Base-by-base conservation (phyloP, 2,329 filamentous ascomycete species). In the Dactylella cylindrospora region DNA sequence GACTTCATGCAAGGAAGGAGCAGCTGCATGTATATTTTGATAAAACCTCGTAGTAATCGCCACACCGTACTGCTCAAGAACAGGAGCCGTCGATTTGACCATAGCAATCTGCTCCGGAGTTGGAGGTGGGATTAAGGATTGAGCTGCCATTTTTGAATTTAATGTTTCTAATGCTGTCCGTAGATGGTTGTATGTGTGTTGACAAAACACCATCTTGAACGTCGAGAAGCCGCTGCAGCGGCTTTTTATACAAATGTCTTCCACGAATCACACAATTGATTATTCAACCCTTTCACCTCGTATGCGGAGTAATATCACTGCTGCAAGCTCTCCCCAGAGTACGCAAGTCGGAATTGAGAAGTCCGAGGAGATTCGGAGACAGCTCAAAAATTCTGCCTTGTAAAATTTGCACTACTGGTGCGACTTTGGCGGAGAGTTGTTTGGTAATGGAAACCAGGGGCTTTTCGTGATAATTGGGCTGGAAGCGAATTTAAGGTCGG, bases 11-110 rank as follows among this genome's bases (percentile, higher is more conserved):
- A 91, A 77, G 20, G 79, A 76, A 0, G 86, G 86, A 66, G 86
- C 76, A 2, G 80, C 81, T 12, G 65, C 65, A 22, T 90, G 77
- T 74, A 90, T 77, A 73, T 82, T 84, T 36, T 76, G 74, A 76
- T 91, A 90, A 75, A 91, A 90, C 65, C 79, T 74, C 1, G 76
- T 78, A n/a, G 85, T 89, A 72, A 90, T 88, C 38, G 78, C 74
- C 13, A 76, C 75, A 72, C 86, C 87, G 71, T 90, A 80, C 64
- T 82, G 76, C 65, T 82, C 79, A 5, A 90, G 78, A 13, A 88
- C 79, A 1, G 87, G 87, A 31, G 83, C 85, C 1, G 87, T 91
- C 29, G 86, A 78, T 73, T 89, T 90, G 76, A 93, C 84, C 67
- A 85, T 83, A 62, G 79, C 74, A 65, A 84, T 78, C 75, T 91